These are phyloP conservation scores for Elongisporangium anandrum DNA, from an alignment of 352 stramenopile genomes.

Conservation along the genomic window DNA sequence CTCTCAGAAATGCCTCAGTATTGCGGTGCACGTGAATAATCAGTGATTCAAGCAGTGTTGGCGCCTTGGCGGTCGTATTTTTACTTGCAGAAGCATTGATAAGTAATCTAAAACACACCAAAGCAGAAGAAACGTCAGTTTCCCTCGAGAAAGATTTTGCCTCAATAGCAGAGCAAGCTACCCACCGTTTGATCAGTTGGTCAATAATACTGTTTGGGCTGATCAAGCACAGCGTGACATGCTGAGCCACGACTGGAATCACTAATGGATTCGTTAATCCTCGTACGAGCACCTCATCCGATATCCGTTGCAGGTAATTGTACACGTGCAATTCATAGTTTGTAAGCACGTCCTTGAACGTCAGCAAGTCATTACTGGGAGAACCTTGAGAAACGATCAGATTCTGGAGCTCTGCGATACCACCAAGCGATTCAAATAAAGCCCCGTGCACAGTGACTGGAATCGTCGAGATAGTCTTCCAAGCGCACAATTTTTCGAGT, in stretches of 20 bases:
- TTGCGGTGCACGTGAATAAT: conserved; percentile 67
- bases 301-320: conserved; percentile 64
- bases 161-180: background rate
- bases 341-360: conserved; percentile 34
- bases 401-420: conserved; percentile 67
- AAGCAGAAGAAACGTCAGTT: background rate
- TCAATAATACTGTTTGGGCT: conserved; percentile 55
- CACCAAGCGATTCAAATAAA: conserved; percentile 78
- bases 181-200: conserved; percentile 66
- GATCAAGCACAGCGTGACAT: conserved; percentile 68
- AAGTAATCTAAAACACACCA: conserved; percentile 35
- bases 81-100: conserved; percentile 47
- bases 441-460: conserved; percentile 74
- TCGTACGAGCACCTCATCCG: conserved; percentile 68
- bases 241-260: conserved; percentile 79
- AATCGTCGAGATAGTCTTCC: conserved; percentile 59
- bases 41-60: conserved; percentile 58
- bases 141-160: background rate
- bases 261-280: conserved; percentile 67
- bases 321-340: conserved; percentile 42
- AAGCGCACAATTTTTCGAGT: conserved; percentile 54
- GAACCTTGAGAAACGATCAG: conserved; percentile 26
- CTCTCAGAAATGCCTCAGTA: conserved; percentile 67
- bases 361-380: conserved; percentile 16
- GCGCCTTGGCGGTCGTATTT: conserved; percentile 27